Conservation (phyloP, 257 asterid species). For the Penstemon newberryi region DNA sequence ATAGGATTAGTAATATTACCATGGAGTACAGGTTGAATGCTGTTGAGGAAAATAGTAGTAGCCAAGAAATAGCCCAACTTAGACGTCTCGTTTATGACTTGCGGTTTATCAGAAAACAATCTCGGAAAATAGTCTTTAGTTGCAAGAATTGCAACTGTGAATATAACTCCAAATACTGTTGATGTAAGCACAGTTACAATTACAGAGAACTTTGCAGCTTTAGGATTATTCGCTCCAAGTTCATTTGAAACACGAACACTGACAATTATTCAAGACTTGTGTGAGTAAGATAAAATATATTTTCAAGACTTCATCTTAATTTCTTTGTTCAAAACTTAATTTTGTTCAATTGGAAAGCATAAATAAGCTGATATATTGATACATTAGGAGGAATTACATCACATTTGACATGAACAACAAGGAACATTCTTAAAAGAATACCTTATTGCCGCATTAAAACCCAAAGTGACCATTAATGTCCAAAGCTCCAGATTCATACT, state of each 20-base stretch:
- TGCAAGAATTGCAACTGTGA: constrained; percentile 50
- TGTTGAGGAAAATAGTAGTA: constrained; percentile 68
- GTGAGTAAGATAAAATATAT: neutral
- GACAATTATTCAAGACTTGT: constrained; percentile 22
- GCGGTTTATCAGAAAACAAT: constrained; percentile 49
- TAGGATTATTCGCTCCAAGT: constrained; percentile 73
- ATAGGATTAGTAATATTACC: constrained; percentile 36
- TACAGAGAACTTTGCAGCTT: constrained; percentile 73
- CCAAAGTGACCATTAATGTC: constrained; percentile 71
- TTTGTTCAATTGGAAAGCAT: neutral
- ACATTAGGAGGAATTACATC: too few species aligned
- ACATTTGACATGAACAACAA: neutral
- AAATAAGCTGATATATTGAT: too few species aligned
- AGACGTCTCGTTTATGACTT: constrained; percentile 63
- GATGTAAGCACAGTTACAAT: constrained; percentile 55
- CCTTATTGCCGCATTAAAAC: constrained; percentile 93
- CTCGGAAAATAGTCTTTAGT: constrained; percentile 45
- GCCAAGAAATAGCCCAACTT: constrained; percentile 66
- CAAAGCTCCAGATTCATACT: constrained; percentile 78
- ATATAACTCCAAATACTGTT: constrained; percentile 49
- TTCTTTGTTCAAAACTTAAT: neutral
- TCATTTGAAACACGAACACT: constrained; percentile 83
- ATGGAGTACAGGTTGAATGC: constrained; percentile 78
- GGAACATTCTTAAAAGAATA: constrained; percentile 12
- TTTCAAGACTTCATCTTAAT: neutral